Percentiles rank a stretch among this genome's conserved stretches.
Conservation (phyloP, 768 basidiomycete species). For the Lactarius hatsudake region DNA sequence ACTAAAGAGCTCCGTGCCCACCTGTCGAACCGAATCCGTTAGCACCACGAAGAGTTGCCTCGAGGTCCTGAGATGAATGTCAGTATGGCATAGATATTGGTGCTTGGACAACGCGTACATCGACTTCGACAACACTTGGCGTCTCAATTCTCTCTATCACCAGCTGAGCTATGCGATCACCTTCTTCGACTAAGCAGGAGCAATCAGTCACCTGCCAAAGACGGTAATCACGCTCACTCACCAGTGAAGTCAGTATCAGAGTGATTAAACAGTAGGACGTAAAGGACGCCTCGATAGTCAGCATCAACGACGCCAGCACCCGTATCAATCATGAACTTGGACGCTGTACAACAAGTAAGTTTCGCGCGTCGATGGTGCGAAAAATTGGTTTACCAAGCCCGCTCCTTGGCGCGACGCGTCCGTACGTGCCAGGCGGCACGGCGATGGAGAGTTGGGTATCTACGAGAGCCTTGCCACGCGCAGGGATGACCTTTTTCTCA, state of each 20-base stretch:
- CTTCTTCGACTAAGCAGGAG: slow-evolving; percentile 66
- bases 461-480: slow-evolving; percentile 86
- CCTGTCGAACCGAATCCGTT: slow-evolving; percentile 96
- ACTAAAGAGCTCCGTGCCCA: slow-evolving; percentile 49
- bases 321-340: slow-evolving; percentile 97
- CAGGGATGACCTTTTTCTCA: slow-evolving; percentile 79
- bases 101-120: slow-evolving; percentile 46
- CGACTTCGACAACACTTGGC: slow-evolving; percentile 82
- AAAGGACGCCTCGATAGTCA: slow-evolving; percentile 90
- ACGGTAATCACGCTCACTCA: slow-evolving; percentile 31
- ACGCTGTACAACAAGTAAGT: slow-evolving; percentile 50
- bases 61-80: slow-evolving; percentile 58
- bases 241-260: slow-evolving; percentile 88
- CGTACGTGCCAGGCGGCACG: slow-evolving; percentile 91
- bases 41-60: slow-evolving; percentile 77
- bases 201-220: slow-evolving; percentile 1
- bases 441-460: slow-evolving; percentile 93
- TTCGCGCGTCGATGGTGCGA: neutral
- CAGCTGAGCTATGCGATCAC: slow-evolving; percentile 94
- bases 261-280: slow-evolving; percentile 90
- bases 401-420: slow-evolving; percentile 92
- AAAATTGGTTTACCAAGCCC: slow-evolving; percentile 66
- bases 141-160: slow-evolving; percentile 89
- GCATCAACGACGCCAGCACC: slow-evolving; percentile 97
- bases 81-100: slow-evolving; percentile 1